These are phyloP conservation scores for Mucor lusitanicus DNA, from an alignment of 371 early-diverging fungal genomes.

Conservation along the genomic window DNA sequence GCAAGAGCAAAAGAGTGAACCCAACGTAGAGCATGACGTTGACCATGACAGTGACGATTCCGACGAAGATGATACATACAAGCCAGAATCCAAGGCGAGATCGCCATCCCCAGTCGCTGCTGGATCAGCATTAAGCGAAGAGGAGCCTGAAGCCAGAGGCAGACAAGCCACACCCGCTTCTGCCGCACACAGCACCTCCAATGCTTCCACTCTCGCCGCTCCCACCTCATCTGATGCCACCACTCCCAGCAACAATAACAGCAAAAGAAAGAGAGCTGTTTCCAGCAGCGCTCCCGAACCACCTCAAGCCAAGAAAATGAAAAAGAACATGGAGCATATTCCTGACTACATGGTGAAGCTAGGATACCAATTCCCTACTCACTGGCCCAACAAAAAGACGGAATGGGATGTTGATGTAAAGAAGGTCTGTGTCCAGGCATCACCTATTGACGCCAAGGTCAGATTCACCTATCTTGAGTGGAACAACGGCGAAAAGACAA, in stretches of 20 bases:
- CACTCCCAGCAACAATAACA: neutral
- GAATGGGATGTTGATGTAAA: conserved; percentile 17
- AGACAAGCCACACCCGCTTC: too few relatives aligned
- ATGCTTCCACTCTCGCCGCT: too few relatives aligned
- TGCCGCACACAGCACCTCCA: too few relatives aligned
- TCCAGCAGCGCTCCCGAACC: neutral
- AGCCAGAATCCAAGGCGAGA: neutral
- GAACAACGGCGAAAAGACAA: conserved; percentile 37
- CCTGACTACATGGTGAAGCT: conserved; percentile 17
- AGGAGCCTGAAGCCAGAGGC: neutral
- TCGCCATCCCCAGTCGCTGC: neutral
- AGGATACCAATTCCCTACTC: conserved; percentile 6
- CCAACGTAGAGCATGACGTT: neutral
- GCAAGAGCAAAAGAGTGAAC: neutral
- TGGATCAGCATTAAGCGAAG: neutral
- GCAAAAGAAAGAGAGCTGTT: neutral
- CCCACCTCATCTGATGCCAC: too few relatives aligned
- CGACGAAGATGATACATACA: neutral
- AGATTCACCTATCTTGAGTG: conserved; percentile 33
- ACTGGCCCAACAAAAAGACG: conserved; percentile 4
- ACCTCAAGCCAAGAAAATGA: neutral
- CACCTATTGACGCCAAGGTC: conserved; percentile 11
- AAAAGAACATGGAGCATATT: conserved; percentile 5
- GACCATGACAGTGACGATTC: neutral
- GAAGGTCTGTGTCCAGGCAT: conserved; percentile 25